Evolutionary conservation across 495 filamentous ascomycete genomes (phyloP), one percentile per base, ranked within the genome.

Genomic region (Aspergillus bridgeri): DNA sequence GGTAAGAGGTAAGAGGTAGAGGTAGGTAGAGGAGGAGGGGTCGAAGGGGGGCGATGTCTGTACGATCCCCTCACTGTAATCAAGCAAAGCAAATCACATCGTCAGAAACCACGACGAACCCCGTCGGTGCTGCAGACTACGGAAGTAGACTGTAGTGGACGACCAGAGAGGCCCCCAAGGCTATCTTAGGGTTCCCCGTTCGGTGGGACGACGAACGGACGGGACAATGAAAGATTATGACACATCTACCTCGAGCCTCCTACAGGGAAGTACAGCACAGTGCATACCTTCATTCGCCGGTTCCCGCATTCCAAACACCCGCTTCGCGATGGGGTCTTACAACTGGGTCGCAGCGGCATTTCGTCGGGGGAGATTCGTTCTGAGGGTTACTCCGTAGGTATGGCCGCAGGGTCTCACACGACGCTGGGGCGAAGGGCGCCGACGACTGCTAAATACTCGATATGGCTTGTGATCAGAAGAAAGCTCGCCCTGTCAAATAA

Each of bases 271-370:
- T n/a, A n/a, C n/a, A n/a, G n/a, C n/a, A 15, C 6, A 21, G 53
- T 65, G n/a, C n/a, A 25, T 58, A 76, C 78, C 70, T 76, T 77
- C 67, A 80, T 72, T 60, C 75, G 78, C 13, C 79, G 68, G 53
- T 70, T 65, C 62, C 77, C 80, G 63, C 79, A 82, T 52, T 80
- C 75, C 22, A 70, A 56, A 62, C 77, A 80, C 17, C 75, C 77
- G 48, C 67, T 71, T 42, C 75, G 68, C 29, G 77, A 76, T 27
- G 77, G 54, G 49, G 56, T 75, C 42, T 66, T 73, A 57, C 78
- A 75, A 17, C 66, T 65, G 56, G 62, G 65, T 43, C 62, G 59
- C 48, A 56, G 54, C 50, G 54, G 60, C 64, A 67, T 67, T 23
- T 46, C 6, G n/a, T n/a, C n/a, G 44, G 23, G 33, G 9, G 11